Evolutionary conservation across 1,139 yeast genomes (phyloP), one percentile per base, ranked within the genome.

Genomic region (Hyphopichia fennica): DNA sequence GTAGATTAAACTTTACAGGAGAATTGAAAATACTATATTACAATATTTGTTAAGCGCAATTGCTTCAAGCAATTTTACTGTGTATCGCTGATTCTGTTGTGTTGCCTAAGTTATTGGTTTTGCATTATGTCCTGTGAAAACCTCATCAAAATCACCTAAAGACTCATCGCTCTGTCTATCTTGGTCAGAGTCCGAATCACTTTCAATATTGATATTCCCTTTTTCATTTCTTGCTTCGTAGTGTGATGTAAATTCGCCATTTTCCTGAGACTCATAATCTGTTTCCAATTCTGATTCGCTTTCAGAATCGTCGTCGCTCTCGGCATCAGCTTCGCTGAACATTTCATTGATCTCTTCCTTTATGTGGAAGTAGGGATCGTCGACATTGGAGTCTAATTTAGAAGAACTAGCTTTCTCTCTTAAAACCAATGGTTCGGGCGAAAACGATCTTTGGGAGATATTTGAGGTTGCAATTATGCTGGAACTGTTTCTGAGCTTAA

Each of bases 81-180:
- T n/a, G n/a, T n/a, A n/a, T n/a, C n/a, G n/a, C n/a, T n/a, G n/a
- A n/a, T n/a, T n/a, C n/a, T n/a, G n/a, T n/a, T n/a, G n/a, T n/a
- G n/a, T n/a, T n/a, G n/a, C n/a, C n/a, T n/a, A n/a, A n/a, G n/a
- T n/a, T n/a, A n/a, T 23, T 23, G 11, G 27, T 7, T 11, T 23
- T 8, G 7, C 11, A 23, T 11, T 7, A 25, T 25, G 28, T 7
- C 11, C 28, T 4, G 28, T 25, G 28, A 25, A 25, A 9, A 15
- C 18, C 5, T 13, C 17, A 29, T 29, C 32, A 8, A 57, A 41
- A 44, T 58, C 62, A 27, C 57, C 62, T 3, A 58, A 52, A 5
- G 63, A 57, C 15, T 52, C 53, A 37, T 57, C 50, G 3, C 57
- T 61, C 13, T 25, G n/a, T 4, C 13, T 4, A 11, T 10, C 28